These are phyloP conservation scores for Sphagnurus paluster DNA, from an alignment of 1,284 basidiomycete genomes.

Conservation along the genomic window DNA sequence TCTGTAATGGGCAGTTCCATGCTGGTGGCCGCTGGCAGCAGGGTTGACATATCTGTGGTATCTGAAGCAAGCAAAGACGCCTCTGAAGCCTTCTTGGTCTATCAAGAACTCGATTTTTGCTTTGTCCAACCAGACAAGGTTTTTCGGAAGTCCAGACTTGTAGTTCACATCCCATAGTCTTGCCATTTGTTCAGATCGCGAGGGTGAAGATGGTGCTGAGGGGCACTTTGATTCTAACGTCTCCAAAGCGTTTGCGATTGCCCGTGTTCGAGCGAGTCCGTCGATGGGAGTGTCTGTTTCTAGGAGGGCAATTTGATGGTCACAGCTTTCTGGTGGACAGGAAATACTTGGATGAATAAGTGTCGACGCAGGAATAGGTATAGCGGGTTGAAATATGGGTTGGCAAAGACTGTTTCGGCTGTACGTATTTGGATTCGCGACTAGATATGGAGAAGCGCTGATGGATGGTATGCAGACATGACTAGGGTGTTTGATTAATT, in stretches of 20 bases:
- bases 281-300: slow-evolving; percentile 3
- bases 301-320: neutral
- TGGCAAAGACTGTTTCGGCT: too few species aligned
- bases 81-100: slow-evolving; percentile 79
- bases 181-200: slow-evolving; percentile 1
- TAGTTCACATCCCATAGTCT: slow-evolving; percentile 18
- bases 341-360: slow-evolving; percentile 5
- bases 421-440: too few species aligned
- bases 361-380: too few species aligned
- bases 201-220: slow-evolving; percentile 16
- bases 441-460: too few species aligned
- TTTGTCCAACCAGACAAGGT: slow-evolving; percentile 53
- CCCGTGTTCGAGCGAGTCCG: slow-evolving; percentile 3
- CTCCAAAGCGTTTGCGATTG: slow-evolving; percentile 14
- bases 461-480: too few species aligned
- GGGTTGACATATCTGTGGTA: slow-evolving; percentile 50
- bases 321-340: slow-evolving; percentile 3
- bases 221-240: slow-evolving; percentile 15
- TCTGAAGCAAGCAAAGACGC: slow-evolving; percentile 56
- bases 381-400: too few species aligned
- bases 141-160: slow-evolving; percentile 31
- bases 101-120: slow-evolving; percentile 65
- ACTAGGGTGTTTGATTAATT: too few species aligned
- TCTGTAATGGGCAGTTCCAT: slow-evolving; percentile 60
- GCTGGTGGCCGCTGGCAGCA: slow-evolving; percentile 16